Conservation (phyloP, 169 alveolate species). For the Plasmodium blacklocki region DNA sequence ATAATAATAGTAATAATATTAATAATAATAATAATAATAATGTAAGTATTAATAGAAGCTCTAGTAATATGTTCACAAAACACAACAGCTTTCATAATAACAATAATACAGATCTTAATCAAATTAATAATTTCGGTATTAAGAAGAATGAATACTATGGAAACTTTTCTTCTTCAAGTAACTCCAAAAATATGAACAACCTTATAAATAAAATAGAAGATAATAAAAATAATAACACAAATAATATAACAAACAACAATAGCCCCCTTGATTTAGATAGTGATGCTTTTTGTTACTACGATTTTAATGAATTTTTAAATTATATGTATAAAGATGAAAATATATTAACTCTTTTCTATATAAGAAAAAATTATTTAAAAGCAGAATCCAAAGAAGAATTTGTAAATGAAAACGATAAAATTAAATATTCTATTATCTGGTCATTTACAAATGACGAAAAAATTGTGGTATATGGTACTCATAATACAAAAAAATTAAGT, state of each 20-base stretch:
- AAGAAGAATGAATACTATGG: slow-evolving; percentile 33
- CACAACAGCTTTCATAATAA: slow-evolving; percentile 17
- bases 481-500: slow-evolving; percentile 69
- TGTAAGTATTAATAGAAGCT: background rate
- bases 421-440: slow-evolving; percentile 63
- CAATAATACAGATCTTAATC: slow-evolving; percentile 18
- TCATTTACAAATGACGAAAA: slow-evolving; percentile 67
- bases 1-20: background rate
- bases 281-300: slow-evolving; percentile 56
- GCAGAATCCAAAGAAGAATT: slow-evolving; percentile 74
- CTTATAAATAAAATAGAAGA: slow-evolving; percentile 15
- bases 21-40: slow-evolving; percentile 10
- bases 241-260: background rate
- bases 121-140: background rate
- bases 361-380: slow-evolving; percentile 65
- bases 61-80: slow-evolving; percentile 15
- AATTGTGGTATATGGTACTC: slow-evolving; percentile 49
- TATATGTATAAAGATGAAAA: slow-evolving; percentile 76
- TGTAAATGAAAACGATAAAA: slow-evolving; percentile 63
- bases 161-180: slow-evolving; percentile 19
- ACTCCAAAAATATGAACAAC: slow-evolving; percentile 10
- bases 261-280: slow-evolving; percentile 21
- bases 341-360: slow-evolving; percentile 67
- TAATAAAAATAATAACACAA: slow-evolving; percentile 1
- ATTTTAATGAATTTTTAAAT: slow-evolving; percentile 53